Conservation (phyloP, 768 basidiomycete genomes). For the Boletellus ananiceps region DNA sequence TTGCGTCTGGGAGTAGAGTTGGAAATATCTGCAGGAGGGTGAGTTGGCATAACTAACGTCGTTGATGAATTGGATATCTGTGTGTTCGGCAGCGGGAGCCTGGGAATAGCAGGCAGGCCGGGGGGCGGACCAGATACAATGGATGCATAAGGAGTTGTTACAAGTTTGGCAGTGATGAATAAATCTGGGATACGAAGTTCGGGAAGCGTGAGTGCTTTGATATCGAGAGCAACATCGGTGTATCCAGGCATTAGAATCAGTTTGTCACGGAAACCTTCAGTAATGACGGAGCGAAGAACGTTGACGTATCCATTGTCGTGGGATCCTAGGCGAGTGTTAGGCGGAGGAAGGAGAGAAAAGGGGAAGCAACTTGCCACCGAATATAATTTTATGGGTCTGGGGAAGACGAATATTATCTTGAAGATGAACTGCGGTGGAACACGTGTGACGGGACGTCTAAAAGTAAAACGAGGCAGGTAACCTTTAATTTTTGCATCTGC, state of each 20-base stretch:
- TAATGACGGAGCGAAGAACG: slow-evolving; percentile 57
- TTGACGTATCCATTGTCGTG: slow-evolving; percentile 73
- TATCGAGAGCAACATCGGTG: slow-evolving; percentile 54
- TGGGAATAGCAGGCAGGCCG: slow-evolving; percentile 19
- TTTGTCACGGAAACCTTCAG: slow-evolving; percentile 60
- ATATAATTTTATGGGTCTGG: slow-evolving; percentile 62
- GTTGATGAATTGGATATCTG: slow-evolving; percentile 10
- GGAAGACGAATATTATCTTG: slow-evolving; percentile 45
- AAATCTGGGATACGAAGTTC: slow-evolving; percentile 50
- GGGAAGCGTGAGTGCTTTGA: slow-evolving; percentile 54
- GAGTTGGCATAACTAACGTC: slow-evolving; percentile 1
- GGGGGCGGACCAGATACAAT: slow-evolving; percentile 25
- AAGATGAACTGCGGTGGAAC: slow-evolving; percentile 34
- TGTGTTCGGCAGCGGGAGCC: slow-evolving; percentile 4
- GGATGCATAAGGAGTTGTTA: slow-evolving; percentile 22
- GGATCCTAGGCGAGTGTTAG: slow-evolving; percentile 42
- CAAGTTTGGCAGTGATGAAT: slow-evolving; percentile 56
- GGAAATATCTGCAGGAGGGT: slow-evolving; percentile 9
- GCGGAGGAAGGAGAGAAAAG: not conserved
- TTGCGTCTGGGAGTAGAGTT: slow-evolving; percentile 15
- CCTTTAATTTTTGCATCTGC: slow-evolving; percentile 76
- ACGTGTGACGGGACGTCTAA: not conserved
- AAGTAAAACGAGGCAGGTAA: slow-evolving; percentile 19
- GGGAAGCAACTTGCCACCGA: slow-evolving; percentile 47
- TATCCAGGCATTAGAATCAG: slow-evolving; percentile 63